Conservation (phyloP, 1,139 yeast species). For the Yamadazyma diddensiae region DNA sequence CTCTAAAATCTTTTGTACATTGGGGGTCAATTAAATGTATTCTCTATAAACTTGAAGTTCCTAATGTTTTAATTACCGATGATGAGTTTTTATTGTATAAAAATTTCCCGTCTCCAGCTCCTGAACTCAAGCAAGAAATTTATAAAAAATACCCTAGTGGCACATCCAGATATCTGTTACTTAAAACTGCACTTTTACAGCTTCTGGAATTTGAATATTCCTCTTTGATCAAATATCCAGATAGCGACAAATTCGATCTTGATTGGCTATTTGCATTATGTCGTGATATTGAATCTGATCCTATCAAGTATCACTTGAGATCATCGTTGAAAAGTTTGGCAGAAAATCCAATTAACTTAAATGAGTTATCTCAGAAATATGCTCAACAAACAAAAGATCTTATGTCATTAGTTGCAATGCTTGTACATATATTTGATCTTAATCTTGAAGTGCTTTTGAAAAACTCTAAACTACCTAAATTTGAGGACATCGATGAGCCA, state of each 20-base stretch:
- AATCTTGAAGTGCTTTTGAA: slow-evolving; percentile 38
- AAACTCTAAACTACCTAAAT: slow-evolving; percentile 44
- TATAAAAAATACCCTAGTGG: slow-evolving; percentile 54
- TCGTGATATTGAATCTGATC: slow-evolving; percentile 44
- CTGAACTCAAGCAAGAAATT: slow-evolving; percentile 39
- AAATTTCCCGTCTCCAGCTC: slow-evolving; percentile 41
- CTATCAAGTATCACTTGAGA: slow-evolving; percentile 49
- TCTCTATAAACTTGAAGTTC: slow-evolving; percentile 41
- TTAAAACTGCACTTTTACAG: slow-evolving; percentile 32
- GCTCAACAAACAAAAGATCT: slow-evolving; percentile 22
- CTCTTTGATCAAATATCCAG: slow-evolving; percentile 24
- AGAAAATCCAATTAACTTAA: slow-evolving; percentile 31
- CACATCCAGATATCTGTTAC: slow-evolving; percentile 46
- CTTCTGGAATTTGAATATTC: slow-evolving; percentile 23
- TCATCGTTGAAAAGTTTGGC: slow-evolving; percentile 39
- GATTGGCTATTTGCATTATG: slow-evolving; percentile 41
- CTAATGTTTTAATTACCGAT: slow-evolving; percentile 33
- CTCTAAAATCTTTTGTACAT: slow-evolving; percentile 53
- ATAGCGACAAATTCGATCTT: slow-evolving; percentile 22
- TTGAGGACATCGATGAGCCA: slow-evolving; percentile 21
- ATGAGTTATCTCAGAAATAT: slow-evolving; percentile 31
- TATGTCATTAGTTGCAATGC: slow-evolving; percentile 27
- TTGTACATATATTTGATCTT: slow-evolving; percentile 32
- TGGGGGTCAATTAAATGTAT: slow-evolving; percentile 56
- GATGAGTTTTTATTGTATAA: slow-evolving; percentile 30